A percentile compares a stretch with the other conserved stretches of the same genome.
phyloP scores from a whole-genome alignment of 2,329 filamentous ascomycete species.

The Beauveria australis region DNA sequence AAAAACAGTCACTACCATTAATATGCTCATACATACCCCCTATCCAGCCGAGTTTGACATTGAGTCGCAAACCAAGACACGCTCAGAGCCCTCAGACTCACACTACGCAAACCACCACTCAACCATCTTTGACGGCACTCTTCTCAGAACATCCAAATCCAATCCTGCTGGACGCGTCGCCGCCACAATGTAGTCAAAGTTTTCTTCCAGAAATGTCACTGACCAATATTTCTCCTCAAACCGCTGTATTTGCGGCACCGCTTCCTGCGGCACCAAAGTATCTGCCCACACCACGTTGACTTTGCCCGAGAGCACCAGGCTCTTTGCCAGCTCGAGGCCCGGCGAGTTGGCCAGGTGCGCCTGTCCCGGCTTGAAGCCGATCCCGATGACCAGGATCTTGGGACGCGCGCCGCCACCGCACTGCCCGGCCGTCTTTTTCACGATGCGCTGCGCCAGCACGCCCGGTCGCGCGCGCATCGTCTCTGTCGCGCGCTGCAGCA shows the following conservation, averaged over 20 bases:
- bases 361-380: conserved; percentile 44
- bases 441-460: conserved; percentile 27
- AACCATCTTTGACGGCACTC: conserved; percentile 16
- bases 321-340: conserved; percentile 33
- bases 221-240: conserved; percentile 30
- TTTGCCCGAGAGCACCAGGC: conserved; percentile 25
- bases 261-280: conserved; percentile 33
- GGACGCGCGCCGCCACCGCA: conserved; percentile 5
- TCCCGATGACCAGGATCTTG: conserved; percentile 35
- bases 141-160: conserved; percentile 30
- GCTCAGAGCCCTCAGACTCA: too few species aligned
- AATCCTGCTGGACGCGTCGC: conserved; percentile 34
- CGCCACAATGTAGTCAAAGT: conserved; percentile 36
- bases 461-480: conserved; percentile 35
- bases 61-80: too few species aligned
- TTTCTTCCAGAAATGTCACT: conserved; percentile 23
- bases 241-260: conserved; percentile 31
- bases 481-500: conserved; percentile 35
- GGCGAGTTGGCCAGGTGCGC: conserved; percentile 39
- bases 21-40: too few species aligned
- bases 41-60: too few species aligned
- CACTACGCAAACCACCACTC: conserved; percentile 4
- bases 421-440: conserved; percentile 16
- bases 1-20: too few species aligned
- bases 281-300: conserved; percentile 37